Evolutionary conservation across 768 basidiomycete species (phyloP).

Genomic region (Serendipita sp.): DNA sequence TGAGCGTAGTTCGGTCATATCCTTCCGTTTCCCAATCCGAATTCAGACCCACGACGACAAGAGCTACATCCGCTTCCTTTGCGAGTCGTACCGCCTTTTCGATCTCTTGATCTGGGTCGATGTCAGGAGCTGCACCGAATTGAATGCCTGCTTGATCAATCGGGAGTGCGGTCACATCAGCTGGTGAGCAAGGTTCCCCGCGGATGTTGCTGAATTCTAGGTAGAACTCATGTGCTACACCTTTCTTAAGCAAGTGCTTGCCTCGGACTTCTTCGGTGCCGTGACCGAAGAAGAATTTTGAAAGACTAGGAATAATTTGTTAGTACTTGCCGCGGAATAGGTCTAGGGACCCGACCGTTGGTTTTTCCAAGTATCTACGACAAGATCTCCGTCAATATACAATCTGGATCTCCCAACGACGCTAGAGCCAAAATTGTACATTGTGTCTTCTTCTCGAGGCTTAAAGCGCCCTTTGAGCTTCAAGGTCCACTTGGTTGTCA

Average conservation of each 20-base stretch:
- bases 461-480: slow-evolving; percentile 41
- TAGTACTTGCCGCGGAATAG: no score
- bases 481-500: slow-evolving; percentile 49
- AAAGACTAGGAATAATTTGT: no score
- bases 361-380: slow-evolving; percentile 31
- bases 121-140: slow-evolving; percentile 25
- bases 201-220: slow-evolving; percentile 16
- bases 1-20: slow-evolving; percentile 12
- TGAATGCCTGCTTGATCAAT: slow-evolving; percentile 22
- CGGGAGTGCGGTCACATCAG: slow-evolving; percentile 15
- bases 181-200: slow-evolving; percentile 19
- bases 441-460: slow-evolving; percentile 26
- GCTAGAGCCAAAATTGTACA: slow-evolving; percentile 22
- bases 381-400: slow-evolving; percentile 32
- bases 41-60: slow-evolving; percentile 40
- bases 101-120: slow-evolving; percentile 27
- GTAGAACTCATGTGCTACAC: slow-evolving; percentile 25
- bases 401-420: slow-evolving; percentile 34
- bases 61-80: slow-evolving; percentile 22
- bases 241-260: slow-evolving; percentile 27
- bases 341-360: slow-evolving; percentile 11
- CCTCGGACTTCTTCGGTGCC: slow-evolving; percentile 27
- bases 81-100: slow-evolving; percentile 22
- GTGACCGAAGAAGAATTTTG: slow-evolving; percentile 25
- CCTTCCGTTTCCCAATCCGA: slow-evolving; percentile 28